A percentile compares a stretch with the other conserved stretches of the same genome.
Evolutionary conservation across 768 basidiomycete genomes (phyloP).

Genomic region (Mycena chlorophos): DNA sequence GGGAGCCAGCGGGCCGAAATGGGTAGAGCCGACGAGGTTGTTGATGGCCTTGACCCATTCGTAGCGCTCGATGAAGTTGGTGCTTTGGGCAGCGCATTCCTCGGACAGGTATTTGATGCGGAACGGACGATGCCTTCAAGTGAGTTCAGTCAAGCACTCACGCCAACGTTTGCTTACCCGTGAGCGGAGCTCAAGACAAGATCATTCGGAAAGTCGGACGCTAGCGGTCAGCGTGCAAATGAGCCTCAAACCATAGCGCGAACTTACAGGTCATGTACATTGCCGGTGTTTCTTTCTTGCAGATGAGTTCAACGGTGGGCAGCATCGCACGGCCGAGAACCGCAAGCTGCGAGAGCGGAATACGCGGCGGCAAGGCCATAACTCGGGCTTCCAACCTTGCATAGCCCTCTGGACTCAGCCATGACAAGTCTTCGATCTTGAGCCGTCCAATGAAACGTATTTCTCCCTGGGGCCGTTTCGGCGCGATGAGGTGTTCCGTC

Average conservation of each 20-base stretch:
- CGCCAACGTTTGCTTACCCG: neutral
- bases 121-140: conserved; percentile 20
- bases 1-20: neutral
- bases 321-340: no score
- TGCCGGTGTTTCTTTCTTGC: conserved; percentile 40
- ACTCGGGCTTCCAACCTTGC: no score
- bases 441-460: no score
- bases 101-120: conserved; percentile 47
- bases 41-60: conserved; percentile 49
- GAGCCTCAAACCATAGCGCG: conserved; percentile 9
- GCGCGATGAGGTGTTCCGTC: no score
- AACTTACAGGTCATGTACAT: conserved; percentile 40
- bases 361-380: no score
- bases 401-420: no score
- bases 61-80: conserved; percentile 53
- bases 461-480: no score
- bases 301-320: no score
- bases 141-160: conserved; percentile 12
- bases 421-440: no score
- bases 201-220: conserved; percentile 3
- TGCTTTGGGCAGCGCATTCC: conserved; percentile 41
- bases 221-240: neutral
- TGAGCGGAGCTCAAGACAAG: conserved; percentile 7
- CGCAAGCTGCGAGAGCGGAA: no score
- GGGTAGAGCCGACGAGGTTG: conserved; percentile 34